Evolutionary conservation across 192 early-diverging fungal species (phyloP).

Genomic region (Coemansia nantahalensis): DNA sequence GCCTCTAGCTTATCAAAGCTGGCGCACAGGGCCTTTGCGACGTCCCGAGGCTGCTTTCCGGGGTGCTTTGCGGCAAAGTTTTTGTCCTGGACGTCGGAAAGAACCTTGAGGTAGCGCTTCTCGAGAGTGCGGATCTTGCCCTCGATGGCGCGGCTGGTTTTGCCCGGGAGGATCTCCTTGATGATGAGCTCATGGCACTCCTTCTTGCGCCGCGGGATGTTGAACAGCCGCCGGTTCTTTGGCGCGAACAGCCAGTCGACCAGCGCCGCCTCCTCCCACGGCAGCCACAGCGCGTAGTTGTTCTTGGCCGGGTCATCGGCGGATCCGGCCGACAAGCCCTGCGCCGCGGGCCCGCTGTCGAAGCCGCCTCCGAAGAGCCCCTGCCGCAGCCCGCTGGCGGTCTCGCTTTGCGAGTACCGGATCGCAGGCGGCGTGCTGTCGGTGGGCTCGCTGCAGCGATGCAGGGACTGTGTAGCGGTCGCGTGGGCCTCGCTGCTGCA

Average conservation of each 20-base stretch:
- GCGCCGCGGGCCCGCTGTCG: no score
- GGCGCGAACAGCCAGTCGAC: constrained; percentile 50
- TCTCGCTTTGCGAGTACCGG: constrained; percentile 32
- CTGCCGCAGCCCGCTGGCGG: constrained; percentile 3
- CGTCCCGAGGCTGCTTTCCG: constrained; percentile 38
- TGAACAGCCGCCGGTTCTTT: constrained; percentile 44
- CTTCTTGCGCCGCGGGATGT: constrained; percentile 49
- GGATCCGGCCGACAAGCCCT: constrained; percentile 4
- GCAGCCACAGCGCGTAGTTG: constrained; percentile 42
- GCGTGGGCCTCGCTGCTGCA: no score
- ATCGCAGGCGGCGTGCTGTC: constrained; percentile 27
- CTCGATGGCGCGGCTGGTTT: constrained; percentile 51
- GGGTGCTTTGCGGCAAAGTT: constrained; percentile 33
- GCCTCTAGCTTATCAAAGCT: constrained; percentile 41
- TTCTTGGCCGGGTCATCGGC: constrained; percentile 19
- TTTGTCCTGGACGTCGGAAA: constrained; percentile 22
- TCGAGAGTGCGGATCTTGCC: constrained; percentile 53
- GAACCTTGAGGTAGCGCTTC: constrained; percentile 39
- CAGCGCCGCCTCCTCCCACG: constrained; percentile 46
- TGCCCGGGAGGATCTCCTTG: constrained; percentile 38
- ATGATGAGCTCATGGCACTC: constrained; percentile 53
- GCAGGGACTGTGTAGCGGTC: no score
- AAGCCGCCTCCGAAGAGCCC: no score
- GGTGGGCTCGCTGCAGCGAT: constrained; percentile 11
- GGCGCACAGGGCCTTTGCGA: constrained; percentile 36